Evolutionary conservation across 2,329 filamentous ascomycete genomes (phyloP), one percentile per base, ranked within the genome.

Genomic region (Neofusicoccum kwambonambiense): DNA sequence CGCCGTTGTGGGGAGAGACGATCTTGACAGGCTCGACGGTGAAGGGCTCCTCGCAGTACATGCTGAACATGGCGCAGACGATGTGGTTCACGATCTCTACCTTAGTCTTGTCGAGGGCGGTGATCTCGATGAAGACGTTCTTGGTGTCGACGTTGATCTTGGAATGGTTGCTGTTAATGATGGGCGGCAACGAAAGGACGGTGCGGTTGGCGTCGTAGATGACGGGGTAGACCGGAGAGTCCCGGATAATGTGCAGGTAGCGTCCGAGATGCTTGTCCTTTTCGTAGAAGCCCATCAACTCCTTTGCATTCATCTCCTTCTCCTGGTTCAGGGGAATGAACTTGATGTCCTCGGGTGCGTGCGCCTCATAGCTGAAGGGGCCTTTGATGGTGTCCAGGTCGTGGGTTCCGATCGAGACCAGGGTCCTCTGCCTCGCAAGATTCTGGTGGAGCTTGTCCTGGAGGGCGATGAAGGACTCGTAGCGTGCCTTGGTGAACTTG

Each of bases 381-480:
- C 93, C 95, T 78, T 96, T 83, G 71, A 99, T 83, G 17, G 92
- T 97, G 76, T 98, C 93, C 68, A 98, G 83, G 76, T 99, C 94
- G 79, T 99, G 95, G 3, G 95, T 99, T 71, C 95, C 95, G 75
- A 99, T 97, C 22, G 94, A 91, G n/a, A 97, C 94, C 52, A 99
- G 82, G 0, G 94, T 97, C 72, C 95, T 85, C 79, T 98, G 91
- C 67, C 95, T 88, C 56, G 95, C 96, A 69, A 99, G 83, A 76
- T 99, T 99, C 77, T 94, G 90, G 82, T 99, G 95, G 54, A 99
- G 87, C 83, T 99, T 99, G 81, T 99, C 96, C 82, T 99, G 95
- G 54, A 99, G 86, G 35, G 66, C 44, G 31, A 63, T 42, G 50
- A 67, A 54, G 19, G 42, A 31, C 64, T 60, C 34, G 39, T 66